Evolutionary conservation across 2,329 filamentous ascomycete species (phyloP).

Genomic region (Monosporascus sp.): DNA sequence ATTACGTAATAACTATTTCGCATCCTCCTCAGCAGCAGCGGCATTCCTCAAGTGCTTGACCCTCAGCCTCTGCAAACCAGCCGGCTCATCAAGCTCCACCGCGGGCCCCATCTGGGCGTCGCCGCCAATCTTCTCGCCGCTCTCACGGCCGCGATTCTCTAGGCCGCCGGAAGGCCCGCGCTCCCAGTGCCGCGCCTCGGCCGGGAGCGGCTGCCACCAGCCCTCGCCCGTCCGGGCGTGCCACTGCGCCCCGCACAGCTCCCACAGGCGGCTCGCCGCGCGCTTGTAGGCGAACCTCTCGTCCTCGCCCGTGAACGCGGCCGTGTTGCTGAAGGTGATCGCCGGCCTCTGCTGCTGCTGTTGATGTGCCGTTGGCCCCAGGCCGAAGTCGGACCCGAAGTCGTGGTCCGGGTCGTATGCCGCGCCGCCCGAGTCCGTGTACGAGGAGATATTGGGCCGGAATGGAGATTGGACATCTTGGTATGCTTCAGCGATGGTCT

Average conservation of each 20-base stretch:
- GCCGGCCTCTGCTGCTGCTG: constrained; percentile 24
- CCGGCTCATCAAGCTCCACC: constrained; percentile 37
- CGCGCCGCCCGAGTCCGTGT: constrained; percentile 41
- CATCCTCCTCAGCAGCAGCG: too few relatives aligned
- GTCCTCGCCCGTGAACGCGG: constrained; percentile 72
- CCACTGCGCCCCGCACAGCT: constrained; percentile 71
- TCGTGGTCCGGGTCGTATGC: constrained; percentile 53
- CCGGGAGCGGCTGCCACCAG: constrained; percentile 66
- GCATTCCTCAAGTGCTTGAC: constrained; percentile 23
- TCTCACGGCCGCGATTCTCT: background rate
- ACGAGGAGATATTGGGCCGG: constrained; percentile 69
- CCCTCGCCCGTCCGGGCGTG: constrained; percentile 53
- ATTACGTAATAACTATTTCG: too few relatives aligned
- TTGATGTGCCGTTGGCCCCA: constrained; percentile 8
- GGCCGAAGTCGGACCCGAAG: constrained; percentile 41
- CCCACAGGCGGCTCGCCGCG: constrained; percentile 72
- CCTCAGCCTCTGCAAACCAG: constrained; percentile 32
- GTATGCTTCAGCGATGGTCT: constrained; percentile 68
- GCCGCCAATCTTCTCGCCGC: constrained; percentile 11
- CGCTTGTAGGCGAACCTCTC: constrained; percentile 77
- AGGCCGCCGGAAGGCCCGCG: constrained; percentile 5
- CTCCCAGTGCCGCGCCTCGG: constrained; percentile 64
- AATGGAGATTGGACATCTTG: constrained; percentile 74
- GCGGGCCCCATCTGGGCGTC: constrained; percentile 36
- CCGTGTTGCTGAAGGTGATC: constrained; percentile 63